Base-by-base conservation (phyloP, 2,329 filamentous ascomycete genomes). In the Fusarium redolens region DNA sequence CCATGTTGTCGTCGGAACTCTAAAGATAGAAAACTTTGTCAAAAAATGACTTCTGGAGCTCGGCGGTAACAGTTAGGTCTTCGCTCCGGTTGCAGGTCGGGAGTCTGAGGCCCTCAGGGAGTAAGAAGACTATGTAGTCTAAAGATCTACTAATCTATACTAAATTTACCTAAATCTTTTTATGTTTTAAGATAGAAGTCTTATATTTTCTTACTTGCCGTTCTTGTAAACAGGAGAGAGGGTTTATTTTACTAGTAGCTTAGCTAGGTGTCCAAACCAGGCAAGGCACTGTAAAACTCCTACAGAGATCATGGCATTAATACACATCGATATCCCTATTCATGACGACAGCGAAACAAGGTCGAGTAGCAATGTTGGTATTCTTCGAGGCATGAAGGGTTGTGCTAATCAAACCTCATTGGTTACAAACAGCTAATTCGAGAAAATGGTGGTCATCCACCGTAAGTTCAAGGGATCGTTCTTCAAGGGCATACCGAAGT, bases 31-130 rank as follows among this genome's bases (percentile, higher is more conserved):
- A 37, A 4, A 17, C 15, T 17, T 10, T 17, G 2, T 37, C 15
- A 2, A 37, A 37, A 17, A 37, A 37, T 9, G 35, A 37, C 8
- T 17, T 13, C 15, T 9, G 35, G 15, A 35, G 14, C 14, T 35
- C 17, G 3, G 15, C 15, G 2, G 35, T 37, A 2, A 37, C 1
- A 4, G 3, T 6, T 10, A 17, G 8, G 35, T 2, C 8, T 17
- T 37, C 2, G 7, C 15, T 17, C 15, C 5, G 5, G 15, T 37
- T 4, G 8, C 15, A 2, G 13, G 35, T 2, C 35, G 35, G 3
- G 28, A 28, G 28, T 28, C 28, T 28, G 2, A 28, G 28, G 7
- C 6, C 28, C 28, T 28, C 28, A 28, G 28, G 28, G 28, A 28
- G 28, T 28, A 28, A 28, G 28, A 28, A 28, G 28, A 28, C 28